Evolutionary conservation across 2,329 filamentous ascomycete genomes (phyloP).

Genomic region (Thermoascus crustaceus): DNA sequence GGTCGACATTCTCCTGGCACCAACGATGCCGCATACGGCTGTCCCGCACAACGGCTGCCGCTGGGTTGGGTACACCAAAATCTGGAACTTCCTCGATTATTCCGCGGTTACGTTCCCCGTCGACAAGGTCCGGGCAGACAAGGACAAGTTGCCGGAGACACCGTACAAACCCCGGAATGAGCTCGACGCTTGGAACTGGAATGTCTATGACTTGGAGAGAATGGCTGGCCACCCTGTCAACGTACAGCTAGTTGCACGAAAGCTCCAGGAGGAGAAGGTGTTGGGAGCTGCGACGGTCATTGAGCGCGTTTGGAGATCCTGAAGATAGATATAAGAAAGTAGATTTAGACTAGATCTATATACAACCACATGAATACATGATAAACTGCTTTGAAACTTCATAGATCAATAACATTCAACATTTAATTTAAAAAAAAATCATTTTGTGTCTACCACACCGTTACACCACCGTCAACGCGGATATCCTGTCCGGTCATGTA

Average conservation of each 20-base stretch:
- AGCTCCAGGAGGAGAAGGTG: slow-evolving; percentile 49
- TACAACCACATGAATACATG: too few species aligned
- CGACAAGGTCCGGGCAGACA: slow-evolving; percentile 37
- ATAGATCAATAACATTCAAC: too few species aligned
- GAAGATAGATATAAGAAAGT: too few species aligned
- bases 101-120: slow-evolving; percentile 50
- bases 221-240: slow-evolving; percentile 43
- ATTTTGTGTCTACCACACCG: slow-evolving; percentile 32
- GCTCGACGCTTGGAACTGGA: slow-evolving; percentile 46
- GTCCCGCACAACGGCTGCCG: slow-evolving; percentile 37
- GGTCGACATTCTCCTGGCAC: slow-evolving; percentile 51
- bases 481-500: slow-evolving; percentile 41
- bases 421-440: too few species aligned
- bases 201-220: slow-evolving; percentile 36
- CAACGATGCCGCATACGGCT: slow-evolving; percentile 53
- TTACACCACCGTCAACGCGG: slow-evolving; percentile 38
- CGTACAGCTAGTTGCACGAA: slow-evolving; percentile 46
- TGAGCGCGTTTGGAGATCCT: slow-evolving; percentile 16
- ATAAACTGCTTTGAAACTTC: too few species aligned
- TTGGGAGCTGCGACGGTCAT: slow-evolving; percentile 37
- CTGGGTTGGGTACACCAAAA: slow-evolving; percentile 53
- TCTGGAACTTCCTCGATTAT: slow-evolving; percentile 58
- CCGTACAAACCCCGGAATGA: slow-evolving; percentile 38
- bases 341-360: too few species aligned
- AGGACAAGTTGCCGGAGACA: slow-evolving; percentile 27